A percentile compares a stretch with the other conserved stretches of the same genome.
Evolutionary conservation across 225 moss, liverwort and hornwort species (phyloP).

Genomic region (Anthoceros angustus): DNA sequence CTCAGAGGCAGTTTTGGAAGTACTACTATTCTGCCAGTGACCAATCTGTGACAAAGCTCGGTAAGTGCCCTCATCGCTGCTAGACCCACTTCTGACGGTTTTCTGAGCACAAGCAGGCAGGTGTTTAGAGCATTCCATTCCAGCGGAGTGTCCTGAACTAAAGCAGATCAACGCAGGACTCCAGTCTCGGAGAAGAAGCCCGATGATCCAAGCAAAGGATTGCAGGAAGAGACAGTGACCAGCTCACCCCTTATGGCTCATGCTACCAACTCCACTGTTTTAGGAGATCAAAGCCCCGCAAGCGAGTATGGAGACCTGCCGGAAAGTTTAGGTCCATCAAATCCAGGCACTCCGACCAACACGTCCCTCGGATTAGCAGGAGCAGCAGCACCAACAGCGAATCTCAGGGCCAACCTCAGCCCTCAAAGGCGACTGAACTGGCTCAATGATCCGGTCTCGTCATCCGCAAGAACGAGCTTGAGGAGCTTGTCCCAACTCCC

Average conservation of each 20-base stretch:
- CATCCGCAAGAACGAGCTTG: not conserved
- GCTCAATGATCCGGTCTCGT: not conserved
- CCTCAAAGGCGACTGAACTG: constrained; percentile 1
- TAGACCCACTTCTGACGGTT: too few species aligned
- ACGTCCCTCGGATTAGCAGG: not conserved
- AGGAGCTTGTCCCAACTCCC: not conserved
- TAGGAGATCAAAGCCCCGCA: constrained; percentile 2
- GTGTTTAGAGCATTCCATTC: too few species aligned
- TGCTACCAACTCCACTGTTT: not conserved
- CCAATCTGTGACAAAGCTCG: not conserved
- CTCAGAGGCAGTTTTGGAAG: not conserved
- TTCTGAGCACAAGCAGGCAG: too few species aligned
- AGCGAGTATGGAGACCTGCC: not conserved
- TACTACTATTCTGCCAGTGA: not conserved
- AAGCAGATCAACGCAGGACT: too few species aligned
- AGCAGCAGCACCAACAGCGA: not conserved
- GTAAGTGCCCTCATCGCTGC: too few species aligned
- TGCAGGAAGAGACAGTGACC: not conserved
- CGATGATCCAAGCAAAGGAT: not conserved
- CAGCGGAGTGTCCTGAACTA: too few species aligned
- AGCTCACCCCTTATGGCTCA: not conserved
- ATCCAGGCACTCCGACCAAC: not conserved
- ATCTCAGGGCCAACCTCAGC: not conserved
- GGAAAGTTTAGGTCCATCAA: not conserved
- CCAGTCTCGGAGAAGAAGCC: too few species aligned